phyloP scores from a whole-genome alignment of 1,139 yeast species.

The Schwanniomyces etchellsii region DNA sequence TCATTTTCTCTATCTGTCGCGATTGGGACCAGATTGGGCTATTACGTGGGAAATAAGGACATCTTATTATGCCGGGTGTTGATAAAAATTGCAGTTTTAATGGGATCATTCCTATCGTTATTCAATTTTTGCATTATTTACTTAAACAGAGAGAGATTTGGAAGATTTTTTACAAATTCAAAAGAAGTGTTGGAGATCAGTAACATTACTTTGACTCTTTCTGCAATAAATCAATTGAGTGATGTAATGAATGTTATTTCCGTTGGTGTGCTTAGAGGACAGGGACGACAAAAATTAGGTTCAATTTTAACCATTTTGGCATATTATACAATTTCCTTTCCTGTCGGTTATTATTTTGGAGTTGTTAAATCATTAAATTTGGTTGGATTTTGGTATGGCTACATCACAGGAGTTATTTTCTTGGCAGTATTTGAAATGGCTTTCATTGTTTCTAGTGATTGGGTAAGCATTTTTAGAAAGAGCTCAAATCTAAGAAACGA shows the following conservation, averaged over 20 bases:
- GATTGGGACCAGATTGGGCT: slow-evolving; percentile 54
- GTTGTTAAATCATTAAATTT: not conserved
- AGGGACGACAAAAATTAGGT: slow-evolving; percentile 55
- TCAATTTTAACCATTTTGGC: slow-evolving; percentile 50
- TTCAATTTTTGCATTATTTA: slow-evolving; percentile 35
- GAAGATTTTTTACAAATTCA: not conserved
- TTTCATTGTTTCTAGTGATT: not conserved
- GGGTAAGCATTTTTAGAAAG: slow-evolving; percentile 1
- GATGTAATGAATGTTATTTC: slow-evolving; percentile 56
- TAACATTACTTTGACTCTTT: slow-evolving; percentile 10
- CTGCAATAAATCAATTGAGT: slow-evolving; percentile 51
- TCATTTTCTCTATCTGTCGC: slow-evolving; percentile 61
- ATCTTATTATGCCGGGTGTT: slow-evolving; percentile 41
- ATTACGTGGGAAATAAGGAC: slow-evolving; percentile 51
- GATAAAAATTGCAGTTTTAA: slow-evolving; percentile 39
- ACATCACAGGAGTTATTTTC: not conserved
- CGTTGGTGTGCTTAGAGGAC: slow-evolving; percentile 57
- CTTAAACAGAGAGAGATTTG: not conserved
- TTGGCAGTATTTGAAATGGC: slow-evolving; percentile 1
- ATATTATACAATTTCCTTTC: slow-evolving; percentile 50
- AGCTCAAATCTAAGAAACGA: not conserved
- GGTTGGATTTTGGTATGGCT: slow-evolving; percentile 1
- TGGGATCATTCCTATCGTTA: slow-evolving; percentile 38
- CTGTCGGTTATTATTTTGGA: slow-evolving; percentile 23
- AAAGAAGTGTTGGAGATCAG: not conserved